Percentiles rank a stretch among this genome's conserved stretches.
Conservation (phyloP, 2,329 filamentous ascomycete genomes). For the Stenocarpella maydis region DNA sequence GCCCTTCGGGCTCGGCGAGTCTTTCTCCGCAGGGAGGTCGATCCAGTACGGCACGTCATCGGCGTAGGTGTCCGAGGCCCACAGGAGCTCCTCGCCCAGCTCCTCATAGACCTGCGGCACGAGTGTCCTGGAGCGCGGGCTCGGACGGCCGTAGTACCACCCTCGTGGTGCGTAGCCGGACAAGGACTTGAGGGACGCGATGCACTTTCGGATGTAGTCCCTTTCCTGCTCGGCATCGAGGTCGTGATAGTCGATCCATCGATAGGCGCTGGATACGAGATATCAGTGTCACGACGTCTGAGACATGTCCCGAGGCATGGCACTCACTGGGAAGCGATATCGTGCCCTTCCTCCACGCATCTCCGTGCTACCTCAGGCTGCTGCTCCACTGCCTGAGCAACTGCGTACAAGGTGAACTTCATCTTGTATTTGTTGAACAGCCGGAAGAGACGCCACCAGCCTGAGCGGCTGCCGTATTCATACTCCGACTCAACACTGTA, state of each 20-base stretch:
- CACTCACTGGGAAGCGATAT: slow-evolving; percentile 54
- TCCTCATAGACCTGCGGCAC: slow-evolving; percentile 60
- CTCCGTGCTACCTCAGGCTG: slow-evolving; percentile 56
- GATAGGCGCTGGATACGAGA: slow-evolving; percentile 45
- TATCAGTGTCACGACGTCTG: not conserved
- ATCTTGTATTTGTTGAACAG: slow-evolving; percentile 57
- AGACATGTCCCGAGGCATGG: not conserved
- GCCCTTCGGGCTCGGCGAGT: slow-evolving; percentile 51
- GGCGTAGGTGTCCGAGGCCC: slow-evolving; percentile 59
- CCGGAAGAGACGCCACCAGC: slow-evolving; percentile 58
- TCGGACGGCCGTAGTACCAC: slow-evolving; percentile 58
- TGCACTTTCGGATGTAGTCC: slow-evolving; percentile 54
- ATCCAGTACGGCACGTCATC: slow-evolving; percentile 66
- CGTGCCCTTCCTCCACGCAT: slow-evolving; percentile 58
- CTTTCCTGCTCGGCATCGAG: slow-evolving; percentile 56
- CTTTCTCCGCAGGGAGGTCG: slow-evolving; percentile 58
- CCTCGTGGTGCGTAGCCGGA: slow-evolving; percentile 56
- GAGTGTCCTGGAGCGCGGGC: slow-evolving; percentile 54
- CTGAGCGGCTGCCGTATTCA: slow-evolving; percentile 58
- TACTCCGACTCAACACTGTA: slow-evolving; percentile 58
- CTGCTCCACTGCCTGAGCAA: slow-evolving; percentile 56
- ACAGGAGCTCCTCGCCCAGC: slow-evolving; percentile 59
- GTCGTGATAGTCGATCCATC: slow-evolving; percentile 61
- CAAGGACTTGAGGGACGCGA: slow-evolving; percentile 51
- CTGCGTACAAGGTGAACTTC: slow-evolving; percentile 60